phyloP scores from a whole-genome alignment of 176 grass and related monocot genomes.

The Hordeum marinum region DNA sequence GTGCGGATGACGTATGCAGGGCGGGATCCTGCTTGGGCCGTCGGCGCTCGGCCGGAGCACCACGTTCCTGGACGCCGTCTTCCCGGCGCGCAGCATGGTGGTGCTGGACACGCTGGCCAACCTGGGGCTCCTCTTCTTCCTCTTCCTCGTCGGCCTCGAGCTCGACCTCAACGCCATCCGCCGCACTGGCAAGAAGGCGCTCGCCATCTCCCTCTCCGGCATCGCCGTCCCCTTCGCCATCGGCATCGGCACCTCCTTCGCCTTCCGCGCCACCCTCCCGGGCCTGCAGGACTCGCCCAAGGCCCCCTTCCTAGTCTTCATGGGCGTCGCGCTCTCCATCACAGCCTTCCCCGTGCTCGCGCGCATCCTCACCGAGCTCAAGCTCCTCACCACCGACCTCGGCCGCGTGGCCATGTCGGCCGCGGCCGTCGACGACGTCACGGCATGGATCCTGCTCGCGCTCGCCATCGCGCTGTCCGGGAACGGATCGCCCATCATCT shows the following conservation, averaged over 20 bases:
- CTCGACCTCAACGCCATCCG: conserved; percentile 61
- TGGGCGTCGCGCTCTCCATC: conserved; percentile 85
- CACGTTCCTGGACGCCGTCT: conserved; percentile 54
- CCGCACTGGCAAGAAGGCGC: conserved; percentile 55
- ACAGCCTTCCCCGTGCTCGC: conserved; percentile 75
- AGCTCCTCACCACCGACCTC: conserved; percentile 67
- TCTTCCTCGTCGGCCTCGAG: conserved; percentile 82
- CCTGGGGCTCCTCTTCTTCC: conserved; percentile 74
- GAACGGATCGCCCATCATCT: conserved; percentile 36
- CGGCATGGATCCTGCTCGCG: conserved; percentile 65
- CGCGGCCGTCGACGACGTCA: conserved; percentile 59
- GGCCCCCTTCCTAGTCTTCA: conserved; percentile 60
- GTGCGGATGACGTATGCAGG: conserved; percentile 21
- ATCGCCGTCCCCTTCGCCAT: conserved; percentile 55
- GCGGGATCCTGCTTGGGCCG: conserved; percentile 66
- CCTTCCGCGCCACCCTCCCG: conserved; percentile 42
- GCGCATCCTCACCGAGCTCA: conserved; percentile 76
- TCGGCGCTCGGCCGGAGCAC: conserved; percentile 72
- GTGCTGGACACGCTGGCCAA: conserved; percentile 72
- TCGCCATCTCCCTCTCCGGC: conserved; percentile 52
- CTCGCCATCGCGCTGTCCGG: conserved; percentile 65
- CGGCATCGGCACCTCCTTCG: conserved; percentile 56
- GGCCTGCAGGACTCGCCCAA: conserved; percentile 18
- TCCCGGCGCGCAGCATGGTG: conserved; percentile 53
- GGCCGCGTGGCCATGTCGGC: conserved; percentile 71